Evolutionary conservation across 192 early-diverging fungal species (phyloP).

Genomic region (Coemansia sp.): DNA sequence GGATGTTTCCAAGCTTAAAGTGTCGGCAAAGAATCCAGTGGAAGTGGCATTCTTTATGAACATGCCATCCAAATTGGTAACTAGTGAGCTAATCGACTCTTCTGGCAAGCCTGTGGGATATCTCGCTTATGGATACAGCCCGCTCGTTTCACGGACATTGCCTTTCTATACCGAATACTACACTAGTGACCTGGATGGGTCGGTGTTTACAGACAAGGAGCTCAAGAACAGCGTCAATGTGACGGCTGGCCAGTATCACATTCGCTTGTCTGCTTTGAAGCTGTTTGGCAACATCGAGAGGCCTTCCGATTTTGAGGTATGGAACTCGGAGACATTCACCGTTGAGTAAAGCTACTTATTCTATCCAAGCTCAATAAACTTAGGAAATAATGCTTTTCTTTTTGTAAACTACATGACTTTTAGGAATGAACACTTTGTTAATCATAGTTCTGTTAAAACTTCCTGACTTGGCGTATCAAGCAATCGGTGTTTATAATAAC

Average conservation of each 20-base stretch:
- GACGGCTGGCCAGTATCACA: constrained; percentile 34
- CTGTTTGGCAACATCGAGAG: constrained; percentile 34
- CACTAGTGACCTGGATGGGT: not conserved
- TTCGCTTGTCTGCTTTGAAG: constrained; percentile 21
- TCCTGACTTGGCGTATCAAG: too few relatives aligned
- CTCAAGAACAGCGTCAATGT: constrained; percentile 13
- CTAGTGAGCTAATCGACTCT: constrained; percentile 11
- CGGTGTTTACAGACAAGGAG: constrained; percentile 5
- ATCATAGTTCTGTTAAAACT: too few relatives aligned
- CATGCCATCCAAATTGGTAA: constrained; percentile 21
- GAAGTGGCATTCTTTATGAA: constrained; percentile 16
- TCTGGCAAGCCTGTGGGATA: constrained; percentile 18
- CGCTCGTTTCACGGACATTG: not conserved
- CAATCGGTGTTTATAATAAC: too few relatives aligned
- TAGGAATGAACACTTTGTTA: too few relatives aligned
- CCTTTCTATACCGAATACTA: not conserved
- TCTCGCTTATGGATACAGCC: constrained; percentile 27
- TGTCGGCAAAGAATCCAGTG: not conserved
- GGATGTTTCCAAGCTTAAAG: not conserved
- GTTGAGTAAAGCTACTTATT: constrained; percentile 10
- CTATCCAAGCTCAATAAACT: too few relatives aligned
- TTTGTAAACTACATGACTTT: too few relatives aligned
- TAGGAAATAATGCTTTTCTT: too few relatives aligned
- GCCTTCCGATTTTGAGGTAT: constrained; percentile 33
- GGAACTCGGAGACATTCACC: constrained; percentile 32